Evolutionary conservation across 2,329 filamentous ascomycete genomes (phyloP), one percentile per base, ranked within the genome.

Genomic region (Hypoxylon sp.): DNA sequence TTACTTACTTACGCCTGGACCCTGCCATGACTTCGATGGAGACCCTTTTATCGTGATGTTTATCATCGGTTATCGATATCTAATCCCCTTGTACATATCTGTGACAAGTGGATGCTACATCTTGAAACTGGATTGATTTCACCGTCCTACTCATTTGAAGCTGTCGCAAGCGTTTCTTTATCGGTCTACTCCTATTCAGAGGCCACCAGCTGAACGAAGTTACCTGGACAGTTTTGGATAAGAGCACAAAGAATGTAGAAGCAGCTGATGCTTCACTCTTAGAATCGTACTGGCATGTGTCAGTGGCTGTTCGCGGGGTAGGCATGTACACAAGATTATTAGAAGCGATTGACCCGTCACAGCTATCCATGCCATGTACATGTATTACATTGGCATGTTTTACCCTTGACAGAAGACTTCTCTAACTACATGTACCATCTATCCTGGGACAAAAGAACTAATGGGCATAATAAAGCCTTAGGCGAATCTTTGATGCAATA

Each of bases 41-140:
- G 37, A 60, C 51, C 50, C 37, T 46, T 65, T 60, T 54, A 59
- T 58, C 47, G 17, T 59, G 19, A 48, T 11, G 44, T 50, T 59
- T 59, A 65, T 65, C 51, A 55, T 55, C 44, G 46, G 33, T 22
- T 57, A 61, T 62, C 57, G 52, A 52, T 61, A 57, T 48, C 63
- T 56, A 47, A 61, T 29, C 51, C 37, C 39, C 33, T 39, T 46
- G 59, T 65, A n/a, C n/a, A n/a, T n/a, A 44, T 26, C 31, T 26
- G 10, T 48, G 19, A 19, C 17, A 13, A 17, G 19, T 26, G 6
- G 26, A 5, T n/a, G 39, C 35, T 17, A 47, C 22, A 56, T 56
- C 42, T 47, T 47, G 29, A 47, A 22, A 47, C 26, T 24, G 42
- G n/a, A 56, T 35, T 19, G 14, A 56, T 56, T 33, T 35, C 42